phyloP scores from a whole-genome alignment of 805 yeast species.

The Saccharomycopsis olivae region DNA sequence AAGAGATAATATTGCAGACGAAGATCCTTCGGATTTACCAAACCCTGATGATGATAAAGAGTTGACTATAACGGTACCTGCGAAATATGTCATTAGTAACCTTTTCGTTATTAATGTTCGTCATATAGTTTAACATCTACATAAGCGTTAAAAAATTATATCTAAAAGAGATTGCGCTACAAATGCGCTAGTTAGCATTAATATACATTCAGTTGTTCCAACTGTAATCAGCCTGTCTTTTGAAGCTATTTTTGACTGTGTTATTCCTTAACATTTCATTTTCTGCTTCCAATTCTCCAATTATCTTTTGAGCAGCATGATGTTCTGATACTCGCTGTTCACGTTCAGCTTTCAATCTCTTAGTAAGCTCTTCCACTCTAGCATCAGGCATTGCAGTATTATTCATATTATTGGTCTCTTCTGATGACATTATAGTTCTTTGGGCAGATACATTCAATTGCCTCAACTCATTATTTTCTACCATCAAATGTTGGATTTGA shows the following conservation, averaged over 20 bases:
- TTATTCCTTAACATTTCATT: no score
- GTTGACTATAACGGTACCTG: neutral
- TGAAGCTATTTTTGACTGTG: no score
- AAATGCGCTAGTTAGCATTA: no score
- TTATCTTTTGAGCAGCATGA: constrained; percentile 40
- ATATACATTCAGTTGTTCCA: no score
- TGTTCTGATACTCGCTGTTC: constrained; percentile 57
- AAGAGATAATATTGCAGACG: constrained; percentile 30
- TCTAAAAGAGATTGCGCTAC: no score
- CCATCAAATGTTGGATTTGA: neutral
- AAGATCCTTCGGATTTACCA: neutral
- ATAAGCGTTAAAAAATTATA: no score
- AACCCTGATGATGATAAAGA: constrained; percentile 12
- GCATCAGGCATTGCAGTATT: constrained; percentile 31
- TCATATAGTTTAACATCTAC: neutral
- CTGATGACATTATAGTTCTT: neutral
- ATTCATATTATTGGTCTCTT: constrained; percentile 8
- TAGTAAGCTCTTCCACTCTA: constrained; percentile 50
- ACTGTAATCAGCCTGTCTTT: no score
- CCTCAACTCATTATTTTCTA: constrained; percentile 1
- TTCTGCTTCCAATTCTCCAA: constrained; percentile 46
- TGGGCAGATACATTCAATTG: neutral
- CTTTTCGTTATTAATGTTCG: neutral
- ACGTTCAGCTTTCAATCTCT: constrained; percentile 59
- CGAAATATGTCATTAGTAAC: neutral